Percentiles rank a stretch among this genome's conserved stretches.
Evolutionary conservation across 768 basidiomycete genomes (phyloP).

Genomic region (Cystobasidium onofrii): DNA sequence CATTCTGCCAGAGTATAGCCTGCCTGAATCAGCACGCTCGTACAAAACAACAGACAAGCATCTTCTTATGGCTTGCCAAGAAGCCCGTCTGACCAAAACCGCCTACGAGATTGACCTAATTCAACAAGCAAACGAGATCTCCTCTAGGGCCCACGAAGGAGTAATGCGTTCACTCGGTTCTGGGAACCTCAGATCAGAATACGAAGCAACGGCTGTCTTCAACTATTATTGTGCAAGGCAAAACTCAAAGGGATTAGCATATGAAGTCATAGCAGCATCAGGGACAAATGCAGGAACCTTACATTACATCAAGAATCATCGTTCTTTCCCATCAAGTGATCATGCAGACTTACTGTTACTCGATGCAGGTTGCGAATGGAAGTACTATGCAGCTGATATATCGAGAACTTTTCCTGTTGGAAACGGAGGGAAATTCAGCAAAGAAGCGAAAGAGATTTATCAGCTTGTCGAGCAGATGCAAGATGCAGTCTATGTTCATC

Average conservation of each 20-base stretch:
- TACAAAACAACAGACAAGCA: slow-evolving; percentile 32
- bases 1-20: background rate
- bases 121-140: slow-evolving; percentile 69
- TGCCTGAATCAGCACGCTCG: background rate
- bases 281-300: slow-evolving; percentile 78
- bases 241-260: slow-evolving; percentile 78
- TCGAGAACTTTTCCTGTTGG: slow-evolving; percentile 58
- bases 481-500: slow-evolving; percentile 59
- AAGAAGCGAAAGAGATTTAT: slow-evolving; percentile 73
- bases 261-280: slow-evolving; percentile 84
- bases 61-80: slow-evolving; percentile 68
- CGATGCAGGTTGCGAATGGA: slow-evolving; percentile 90
- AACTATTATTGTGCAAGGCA: slow-evolving; percentile 79
- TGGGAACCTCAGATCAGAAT: slow-evolving; percentile 86
- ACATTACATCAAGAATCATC: slow-evolving; percentile 55
- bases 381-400: slow-evolving; percentile 60
- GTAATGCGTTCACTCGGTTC: slow-evolving; percentile 60
- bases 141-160: slow-evolving; percentile 78
- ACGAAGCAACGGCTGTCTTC: slow-evolving; percentile 88
- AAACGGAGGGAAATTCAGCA: slow-evolving; percentile 79
- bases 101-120: slow-evolving; percentile 65
- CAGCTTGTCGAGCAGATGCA: slow-evolving; percentile 86
- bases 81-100: slow-evolving; percentile 70
- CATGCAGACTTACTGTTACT: slow-evolving; percentile 38
- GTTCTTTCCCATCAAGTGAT: slow-evolving; percentile 35